phyloP scores from a whole-genome alignment of 192 early-diverging fungal genomes.

The Podila epigama region DNA sequence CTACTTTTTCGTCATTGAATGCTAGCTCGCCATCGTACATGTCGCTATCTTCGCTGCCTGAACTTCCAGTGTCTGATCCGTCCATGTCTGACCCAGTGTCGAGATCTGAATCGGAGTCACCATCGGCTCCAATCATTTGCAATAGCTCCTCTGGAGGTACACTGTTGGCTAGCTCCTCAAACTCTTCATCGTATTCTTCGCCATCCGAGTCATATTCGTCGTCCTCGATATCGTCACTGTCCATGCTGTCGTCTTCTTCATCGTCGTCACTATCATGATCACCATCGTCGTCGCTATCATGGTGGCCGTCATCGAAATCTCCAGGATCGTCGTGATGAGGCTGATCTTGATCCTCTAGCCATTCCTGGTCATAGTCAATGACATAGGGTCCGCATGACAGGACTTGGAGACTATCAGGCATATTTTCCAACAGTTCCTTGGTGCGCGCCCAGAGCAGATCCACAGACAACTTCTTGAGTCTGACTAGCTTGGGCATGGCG shows the following conservation, averaged over 20 bases:
- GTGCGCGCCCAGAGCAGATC: background rate
- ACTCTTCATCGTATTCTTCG: background rate
- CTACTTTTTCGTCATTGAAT: background rate
- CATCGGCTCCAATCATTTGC: background rate
- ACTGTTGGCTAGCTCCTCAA: background rate
- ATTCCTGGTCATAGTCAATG: background rate
- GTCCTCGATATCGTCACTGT: background rate
- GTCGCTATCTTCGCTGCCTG: background rate
- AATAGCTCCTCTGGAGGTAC: background rate
- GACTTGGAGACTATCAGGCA: background rate
- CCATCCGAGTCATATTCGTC: background rate
- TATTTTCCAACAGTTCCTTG: background rate
- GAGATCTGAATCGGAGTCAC: background rate
- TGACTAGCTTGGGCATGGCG: background rate
- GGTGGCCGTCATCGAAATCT: background rate
- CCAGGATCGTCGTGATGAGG: background rate
- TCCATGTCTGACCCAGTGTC: background rate
- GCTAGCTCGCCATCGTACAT: background rate
- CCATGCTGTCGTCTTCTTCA: background rate
- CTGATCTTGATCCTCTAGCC: background rate
- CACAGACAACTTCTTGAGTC: background rate
- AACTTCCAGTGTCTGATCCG: background rate
- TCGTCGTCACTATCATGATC: background rate
- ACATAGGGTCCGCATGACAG: background rate
- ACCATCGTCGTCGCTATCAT: background rate